Conservation (phyloP, 495 filamentous ascomycete species). For the Talaromyces borbonicus region DNA sequence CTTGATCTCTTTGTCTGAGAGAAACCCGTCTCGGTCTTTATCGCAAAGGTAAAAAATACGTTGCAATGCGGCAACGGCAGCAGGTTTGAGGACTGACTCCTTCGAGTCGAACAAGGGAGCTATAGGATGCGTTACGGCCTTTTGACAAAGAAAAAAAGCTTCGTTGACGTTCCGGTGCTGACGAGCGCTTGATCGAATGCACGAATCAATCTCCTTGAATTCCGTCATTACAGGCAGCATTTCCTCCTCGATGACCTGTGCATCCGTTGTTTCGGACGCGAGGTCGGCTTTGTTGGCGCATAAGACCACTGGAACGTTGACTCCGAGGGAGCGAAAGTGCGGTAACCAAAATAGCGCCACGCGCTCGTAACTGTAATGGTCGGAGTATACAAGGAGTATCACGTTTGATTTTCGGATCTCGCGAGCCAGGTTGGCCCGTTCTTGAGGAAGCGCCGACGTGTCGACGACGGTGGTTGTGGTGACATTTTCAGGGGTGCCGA, state of each 20-base stretch:
- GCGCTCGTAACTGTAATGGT: conserved; percentile 97
- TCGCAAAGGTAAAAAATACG: conserved; percentile 93
- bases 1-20: conserved; percentile 82
- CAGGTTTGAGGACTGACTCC: conserved; percentile 78
- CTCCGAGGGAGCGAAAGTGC: conserved; percentile 89
- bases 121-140: conserved; percentile 96
- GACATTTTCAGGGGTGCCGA: conserved; percentile 87
- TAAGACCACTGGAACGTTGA: conserved; percentile 95
- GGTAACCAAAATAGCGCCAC: conserved; percentile 97
- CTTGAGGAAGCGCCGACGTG: conserved; percentile 90
- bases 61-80: conserved; percentile 72
- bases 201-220: conserved; percentile 97
- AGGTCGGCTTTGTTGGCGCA: conserved; percentile 97
- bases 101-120: conserved; percentile 95
- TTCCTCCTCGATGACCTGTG: conserved; percentile 85
- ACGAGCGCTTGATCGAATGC: conserved; percentile 87
- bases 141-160: conserved; percentile 94
- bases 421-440: conserved; percentile 75
- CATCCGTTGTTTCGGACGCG: conserved; percentile 53
- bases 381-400: conserved; percentile 93
- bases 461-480: conserved; percentile 93
- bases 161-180: conserved; percentile 96
- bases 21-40: conserved; percentile 89
- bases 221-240: conserved; percentile 98
- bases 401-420: conserved; percentile 96